Base-by-base conservation (phyloP, 2,329 filamentous ascomycete species). In the Sporothrix protearum region DNA sequence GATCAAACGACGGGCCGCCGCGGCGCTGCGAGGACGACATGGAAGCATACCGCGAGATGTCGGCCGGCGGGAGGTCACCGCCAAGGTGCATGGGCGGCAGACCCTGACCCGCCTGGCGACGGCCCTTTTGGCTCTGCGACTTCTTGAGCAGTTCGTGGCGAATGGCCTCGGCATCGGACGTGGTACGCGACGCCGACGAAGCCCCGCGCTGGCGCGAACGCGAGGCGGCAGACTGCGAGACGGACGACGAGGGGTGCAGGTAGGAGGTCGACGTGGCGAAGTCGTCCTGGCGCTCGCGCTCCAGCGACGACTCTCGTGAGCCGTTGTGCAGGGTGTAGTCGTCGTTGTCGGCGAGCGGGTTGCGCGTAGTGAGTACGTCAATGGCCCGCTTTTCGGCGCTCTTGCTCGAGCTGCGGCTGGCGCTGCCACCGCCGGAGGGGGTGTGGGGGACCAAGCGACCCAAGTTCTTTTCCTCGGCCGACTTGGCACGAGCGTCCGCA, bases 381-480 rank as follows among this genome's bases (percentile, higher is more conserved):
- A 81, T 81, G 30, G 86, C 85, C 28, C 80, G 77, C 73, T 81
- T 77, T 77, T 88, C 85, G 7, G 76, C 76, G 22, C 79, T 78
- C 16, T 77, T 75, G 16, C 74, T 75, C 61, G 78, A 76, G 7
- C 76, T 73, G 49, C 73, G 73, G n/a, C 73, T 69, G 9, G 71
- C 73, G 30, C 73, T 75, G 19, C 71, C 71, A 49, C 71, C 53
- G 51, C 2, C 25, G 33, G 76, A 14, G 74, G 76, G 59, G 74
- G 71, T 14, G 36, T 49, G 66, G 25, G 92, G 91, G 6, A 92
- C 83, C 77, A 96, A 81, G 45, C 93, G 89, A 70, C 83, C 84
- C 4, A 84, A 87, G 73, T 92, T 89, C 78, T 92, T 91, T 1
- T 84, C 83, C 71, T 86, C 45, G 39, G 47, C 47, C 22, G 69